Percentiles rank a stretch among this genome's conserved stretches.
These are phyloP conservation scores for Cordyceps fumosorosea DNA, from an alignment of 2,329 filamentous ascomycete species.

Conservation along the genomic window DNA sequence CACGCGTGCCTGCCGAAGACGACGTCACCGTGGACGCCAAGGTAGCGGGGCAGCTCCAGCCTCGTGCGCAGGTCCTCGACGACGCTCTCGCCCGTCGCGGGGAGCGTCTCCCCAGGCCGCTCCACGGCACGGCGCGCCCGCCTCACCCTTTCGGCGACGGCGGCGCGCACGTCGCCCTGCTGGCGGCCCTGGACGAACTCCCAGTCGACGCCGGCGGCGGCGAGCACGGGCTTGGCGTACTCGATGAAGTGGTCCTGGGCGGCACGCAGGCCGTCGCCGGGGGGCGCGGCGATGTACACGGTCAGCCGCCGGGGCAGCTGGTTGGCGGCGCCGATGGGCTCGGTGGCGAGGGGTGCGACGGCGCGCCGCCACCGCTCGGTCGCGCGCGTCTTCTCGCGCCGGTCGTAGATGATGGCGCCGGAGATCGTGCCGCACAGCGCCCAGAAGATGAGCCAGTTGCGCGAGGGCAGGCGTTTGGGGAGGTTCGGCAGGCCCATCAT, in stretches of 20 bases:
- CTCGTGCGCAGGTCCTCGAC: slow-evolving; percentile 58
- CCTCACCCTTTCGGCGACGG: slow-evolving; percentile 79
- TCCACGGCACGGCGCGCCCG: slow-evolving; percentile 57
- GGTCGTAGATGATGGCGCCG: slow-evolving; percentile 82
- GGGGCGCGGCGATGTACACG: slow-evolving; percentile 78
- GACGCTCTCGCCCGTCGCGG: slow-evolving; percentile 44
- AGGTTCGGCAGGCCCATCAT: slow-evolving; percentile 83
- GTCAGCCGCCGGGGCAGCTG: slow-evolving; percentile 78
- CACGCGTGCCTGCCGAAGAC: slow-evolving; percentile 87
- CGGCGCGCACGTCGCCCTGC: slow-evolving; percentile 87
- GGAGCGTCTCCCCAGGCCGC: slow-evolving; percentile 40
- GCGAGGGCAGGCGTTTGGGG: slow-evolving; percentile 77
- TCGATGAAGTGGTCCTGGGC: slow-evolving; percentile 95
- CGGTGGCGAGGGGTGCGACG: slow-evolving; percentile 76
- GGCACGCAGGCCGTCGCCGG: slow-evolving; percentile 73
- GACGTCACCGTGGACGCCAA: slow-evolving; percentile 74
- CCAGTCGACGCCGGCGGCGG: slow-evolving; percentile 88
- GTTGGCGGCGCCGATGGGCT: slow-evolving; percentile 61
- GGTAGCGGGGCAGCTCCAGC: slow-evolving; percentile 63
- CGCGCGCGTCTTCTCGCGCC: slow-evolving; percentile 76
- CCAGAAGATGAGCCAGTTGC: slow-evolving; percentile 97
- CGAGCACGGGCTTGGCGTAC: slow-evolving; percentile 88
- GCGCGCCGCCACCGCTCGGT: slow-evolving; percentile 81
- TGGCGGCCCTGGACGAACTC: slow-evolving; percentile 88
- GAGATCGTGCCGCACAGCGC: slow-evolving; percentile 71